Evolutionary conservation across 345 rosid species (phyloP), one percentile per base, ranked within the genome.

Genomic region (Chamaenerion angustifolium): DNA sequence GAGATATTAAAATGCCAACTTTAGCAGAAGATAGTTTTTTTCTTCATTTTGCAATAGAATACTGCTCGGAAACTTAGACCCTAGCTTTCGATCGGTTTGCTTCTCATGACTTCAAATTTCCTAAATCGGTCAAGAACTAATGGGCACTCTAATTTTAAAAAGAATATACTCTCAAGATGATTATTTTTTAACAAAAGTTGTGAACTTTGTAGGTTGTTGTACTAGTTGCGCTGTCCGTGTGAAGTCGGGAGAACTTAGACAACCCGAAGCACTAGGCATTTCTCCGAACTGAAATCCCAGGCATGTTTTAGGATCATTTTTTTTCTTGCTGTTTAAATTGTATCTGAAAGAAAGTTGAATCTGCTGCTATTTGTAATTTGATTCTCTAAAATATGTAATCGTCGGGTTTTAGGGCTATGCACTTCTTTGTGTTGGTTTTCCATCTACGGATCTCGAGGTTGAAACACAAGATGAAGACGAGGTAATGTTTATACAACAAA

Each of bases 401-500:
- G n/a, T 56, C 25, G 44, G 14, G 41, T 48, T 70, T 58, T 70
- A 89, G 97, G 97, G 97, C 0, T 89, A 89, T 72, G 97, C 95
- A 15, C 95, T 88, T 60, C 85, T 88, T 43, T 88, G 95, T 65
- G 92, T 88, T 60, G 95, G 95, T 35, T 88, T 73, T 58, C 95
- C 97, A 12, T 69, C 84, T 51, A 76, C 92, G 40, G 94, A 82
- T 74, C 71, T 88, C 58, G 95, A 80, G 69, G 95, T 88, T 43
- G 95, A 88, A 71, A 88, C 92, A 49, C 97, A 88, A 65, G 95
- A 84, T 15, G 97, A 88, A 54, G 97, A 89, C 64, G 97, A 89
- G 95, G 95, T 89, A 69, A 59, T 58, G 45, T 59, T 48, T 41
- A 19, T 16, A 11, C 4, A 35, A 8, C 10, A 50, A 27, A 31